Evolutionary conservation across 345 rosid species (phyloP), one percentile per base, ranked within the genome.

Genomic region (Crucihimalaya himalaica): DNA sequence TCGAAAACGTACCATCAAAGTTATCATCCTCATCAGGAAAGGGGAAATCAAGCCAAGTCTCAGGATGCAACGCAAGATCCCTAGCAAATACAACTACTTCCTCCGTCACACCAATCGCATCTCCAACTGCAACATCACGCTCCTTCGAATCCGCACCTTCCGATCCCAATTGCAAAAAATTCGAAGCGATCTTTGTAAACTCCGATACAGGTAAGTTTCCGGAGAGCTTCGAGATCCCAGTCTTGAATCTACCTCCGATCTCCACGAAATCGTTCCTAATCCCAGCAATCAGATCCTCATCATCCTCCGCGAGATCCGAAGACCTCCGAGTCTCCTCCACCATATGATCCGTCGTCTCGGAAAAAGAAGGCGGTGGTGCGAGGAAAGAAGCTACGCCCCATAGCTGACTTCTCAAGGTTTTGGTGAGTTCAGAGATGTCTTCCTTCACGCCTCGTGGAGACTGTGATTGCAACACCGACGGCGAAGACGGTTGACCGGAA

Each of bases 381-480:
- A 94, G 90, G 74, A 94, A 88, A 21, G 93, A 84, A 42, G 99
- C 97, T n/a, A 91, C 97, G 2, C 96, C 99, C 96, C 96, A 89
- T 15, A 94, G 66, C 79, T 89, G 97, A 19, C 87, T 86, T 16
- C 88, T 81, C 43, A 94, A 79, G 81, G 96, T 79, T 69, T 89
- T 87, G 20, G 66, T 87, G 20, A 91, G 86, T 50, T 94, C 97
- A 9, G 89, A 78, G 23, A 94, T 84, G 66, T 91, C 99, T 77
- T 89, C 97, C 79, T 85, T 91, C 14, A 94, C 90, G 72, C 99
- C 96, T 43, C 93, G 90, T 4, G 84, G 80, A 35, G 79, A 81
- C 52, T 80, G 81, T 57, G 84, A 81, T 34, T 62, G 61, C 27
- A 64, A 19, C 66, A 66, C 27, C 57, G 79, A 59, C 15, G 63